A percentile compares a stretch with the other conserved stretches of the same genome.
These are phyloP conservation scores for Nicotiana tabacum DNA, from an alignment of 257 asterid species.

Conservation along the genomic window DNA sequence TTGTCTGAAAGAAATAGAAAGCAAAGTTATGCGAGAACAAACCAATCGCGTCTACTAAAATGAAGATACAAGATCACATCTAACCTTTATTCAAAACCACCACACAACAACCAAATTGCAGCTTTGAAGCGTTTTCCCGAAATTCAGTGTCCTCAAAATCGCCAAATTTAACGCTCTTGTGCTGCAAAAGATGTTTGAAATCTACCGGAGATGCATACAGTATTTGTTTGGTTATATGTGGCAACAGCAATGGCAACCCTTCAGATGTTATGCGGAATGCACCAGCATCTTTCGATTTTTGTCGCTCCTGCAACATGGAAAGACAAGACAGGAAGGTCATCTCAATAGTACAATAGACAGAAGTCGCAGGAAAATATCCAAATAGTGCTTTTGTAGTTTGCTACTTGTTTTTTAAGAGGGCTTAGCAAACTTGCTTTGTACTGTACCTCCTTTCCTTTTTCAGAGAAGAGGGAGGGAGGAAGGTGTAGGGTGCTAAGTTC, in stretches of 20 bases:
- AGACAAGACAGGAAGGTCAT: background rate
- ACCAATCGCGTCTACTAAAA: background rate
- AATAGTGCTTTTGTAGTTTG: background rate
- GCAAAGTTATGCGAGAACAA: background rate
- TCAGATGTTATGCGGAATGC: constrained; percentile 91
- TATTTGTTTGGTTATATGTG: constrained; percentile 78
- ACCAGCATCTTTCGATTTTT: constrained; percentile 70
- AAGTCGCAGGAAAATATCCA: background rate
- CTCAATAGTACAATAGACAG: background rate
- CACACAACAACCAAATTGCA: constrained; percentile 78
- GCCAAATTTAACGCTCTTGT: constrained; percentile 64
- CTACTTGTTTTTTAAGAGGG: background rate
- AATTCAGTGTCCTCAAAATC: constrained; percentile 65
- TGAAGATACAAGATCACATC: constrained; percentile 6
- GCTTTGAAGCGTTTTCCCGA: constrained; percentile 57
- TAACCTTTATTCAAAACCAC: constrained; percentile 68
- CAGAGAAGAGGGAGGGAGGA: background rate
- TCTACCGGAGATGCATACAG: constrained; percentile 62
- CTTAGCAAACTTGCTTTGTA: background rate
- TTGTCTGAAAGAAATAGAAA: constrained; percentile 38
- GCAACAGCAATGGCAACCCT: constrained; percentile 89
- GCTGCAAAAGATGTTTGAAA: constrained; percentile 75
- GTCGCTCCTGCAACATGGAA: constrained; percentile 67
- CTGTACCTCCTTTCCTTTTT: background rate
- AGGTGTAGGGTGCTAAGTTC: background rate